phyloP scores from a whole-genome alignment of 495 filamentous ascomycete genomes.

The Bathelium albidoporum region DNA sequence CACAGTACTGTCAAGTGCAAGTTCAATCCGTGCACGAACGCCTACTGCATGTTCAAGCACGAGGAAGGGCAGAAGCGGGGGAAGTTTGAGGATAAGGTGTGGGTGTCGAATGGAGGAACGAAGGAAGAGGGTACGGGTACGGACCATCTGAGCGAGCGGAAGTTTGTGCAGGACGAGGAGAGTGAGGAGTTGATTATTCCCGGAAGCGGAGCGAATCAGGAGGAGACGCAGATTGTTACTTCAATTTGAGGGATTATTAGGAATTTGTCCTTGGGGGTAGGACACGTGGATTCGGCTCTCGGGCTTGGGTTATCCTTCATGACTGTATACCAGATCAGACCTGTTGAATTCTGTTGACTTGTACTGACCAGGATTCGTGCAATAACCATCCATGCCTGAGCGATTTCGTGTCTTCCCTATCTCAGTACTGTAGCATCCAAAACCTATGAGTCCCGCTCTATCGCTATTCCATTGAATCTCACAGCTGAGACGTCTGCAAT shows the following conservation, averaged over 20 bases:
- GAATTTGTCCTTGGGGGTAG: neutral
- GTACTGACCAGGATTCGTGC: too few relatives aligned
- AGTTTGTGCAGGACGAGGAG: conserved; percentile 67
- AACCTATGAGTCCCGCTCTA: too few relatives aligned
- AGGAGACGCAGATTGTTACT: conserved; percentile 19
- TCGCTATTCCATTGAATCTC: too few relatives aligned
- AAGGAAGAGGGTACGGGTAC: conserved; percentile 26
- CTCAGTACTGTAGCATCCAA: too few relatives aligned
- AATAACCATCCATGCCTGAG: too few relatives aligned
- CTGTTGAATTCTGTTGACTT: too few relatives aligned
- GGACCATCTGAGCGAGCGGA: conserved; percentile 75
- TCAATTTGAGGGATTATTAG: neutral
- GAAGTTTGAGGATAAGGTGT: conserved; percentile 80
- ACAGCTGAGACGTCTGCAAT: too few relatives aligned
- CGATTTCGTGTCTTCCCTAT: too few relatives aligned
- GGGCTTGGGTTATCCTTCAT: neutral
- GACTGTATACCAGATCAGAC: neutral
- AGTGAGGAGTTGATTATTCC: conserved; percentile 65
- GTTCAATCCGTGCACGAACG: conserved; percentile 83
- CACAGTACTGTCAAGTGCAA: conserved; percentile 77
- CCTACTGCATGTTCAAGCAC: conserved; percentile 78
- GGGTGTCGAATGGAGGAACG: conserved; percentile 56
- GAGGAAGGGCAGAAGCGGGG: conserved; percentile 73
- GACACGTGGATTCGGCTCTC: neutral
- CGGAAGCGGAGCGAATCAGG: conserved; percentile 31